Conservation (phyloP, 2,329 filamentous ascomycete species). For the Cladosporium sp. region DNA sequence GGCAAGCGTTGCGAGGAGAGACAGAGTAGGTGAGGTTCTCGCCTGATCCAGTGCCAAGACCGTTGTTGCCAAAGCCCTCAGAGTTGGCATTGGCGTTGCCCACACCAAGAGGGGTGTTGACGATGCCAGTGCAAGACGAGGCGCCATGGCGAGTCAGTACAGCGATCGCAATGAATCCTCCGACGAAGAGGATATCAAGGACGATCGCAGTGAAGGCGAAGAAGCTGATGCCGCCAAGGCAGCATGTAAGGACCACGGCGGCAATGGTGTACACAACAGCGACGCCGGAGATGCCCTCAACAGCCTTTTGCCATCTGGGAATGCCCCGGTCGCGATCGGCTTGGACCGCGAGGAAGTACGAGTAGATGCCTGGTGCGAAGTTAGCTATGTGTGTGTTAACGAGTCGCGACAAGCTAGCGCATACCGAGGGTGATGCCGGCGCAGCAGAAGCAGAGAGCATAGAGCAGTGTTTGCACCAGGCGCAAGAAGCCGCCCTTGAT, state of each 20-base stretch:
- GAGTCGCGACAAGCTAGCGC: constrained; percentile 37
- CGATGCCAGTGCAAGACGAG: constrained; percentile 62
- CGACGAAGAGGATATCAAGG: constrained; percentile 75
- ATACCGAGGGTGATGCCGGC: constrained; percentile 66
- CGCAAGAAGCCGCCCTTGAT: constrained; percentile 64
- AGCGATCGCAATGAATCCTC: constrained; percentile 79
- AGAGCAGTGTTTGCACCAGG: constrained; percentile 67
- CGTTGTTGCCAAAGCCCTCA: constrained; percentile 50
- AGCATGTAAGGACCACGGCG: constrained; percentile 75
- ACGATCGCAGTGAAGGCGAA: constrained; percentile 72
- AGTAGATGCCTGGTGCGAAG: constrained; percentile 49
- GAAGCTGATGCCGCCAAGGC: constrained; percentile 71
- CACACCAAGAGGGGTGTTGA: constrained; percentile 69
- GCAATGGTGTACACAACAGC: constrained; percentile 73
- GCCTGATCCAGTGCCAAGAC: constrained; percentile 41
- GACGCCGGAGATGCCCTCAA: constrained; percentile 68
- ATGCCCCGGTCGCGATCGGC: constrained; percentile 65
- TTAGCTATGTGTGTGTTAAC: background rate
- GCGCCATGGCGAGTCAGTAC: constrained; percentile 70
- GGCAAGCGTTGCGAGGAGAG: constrained; percentile 64
- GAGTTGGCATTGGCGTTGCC: constrained; percentile 56
- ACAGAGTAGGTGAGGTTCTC: constrained; percentile 47
- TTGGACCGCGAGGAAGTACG: constrained; percentile 79
- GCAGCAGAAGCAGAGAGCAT: constrained; percentile 71
- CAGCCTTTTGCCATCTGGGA: constrained; percentile 59